A percentile compares a stretch with the other conserved stretches of the same genome.
These are phyloP conservation scores for Endotrypanum monterogeii DNA, from an alignment of 208 protist species.

Conservation along the genomic window DNA sequence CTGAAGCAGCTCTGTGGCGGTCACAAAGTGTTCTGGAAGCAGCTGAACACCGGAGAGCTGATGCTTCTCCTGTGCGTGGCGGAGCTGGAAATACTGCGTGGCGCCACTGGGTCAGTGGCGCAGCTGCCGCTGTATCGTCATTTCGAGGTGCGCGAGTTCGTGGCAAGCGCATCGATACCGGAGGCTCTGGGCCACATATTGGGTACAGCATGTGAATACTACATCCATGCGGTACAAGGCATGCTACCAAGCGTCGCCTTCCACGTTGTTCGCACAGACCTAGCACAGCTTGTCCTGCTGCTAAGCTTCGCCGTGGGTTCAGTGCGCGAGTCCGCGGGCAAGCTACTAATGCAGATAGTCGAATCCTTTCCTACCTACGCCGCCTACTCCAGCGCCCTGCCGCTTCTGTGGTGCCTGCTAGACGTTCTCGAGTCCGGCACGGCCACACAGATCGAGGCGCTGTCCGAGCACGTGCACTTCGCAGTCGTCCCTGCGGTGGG, in stretches of 20 bases:
- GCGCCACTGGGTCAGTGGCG: constrained; percentile 66
- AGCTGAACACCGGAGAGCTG: constrained; percentile 62
- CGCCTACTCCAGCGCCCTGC: constrained; percentile 54
- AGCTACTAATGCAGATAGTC: constrained; percentile 57
- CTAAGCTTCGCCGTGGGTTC: constrained; percentile 70
- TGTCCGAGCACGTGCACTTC: constrained; percentile 62
- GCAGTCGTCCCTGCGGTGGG: constrained; percentile 48
- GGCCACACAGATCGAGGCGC: constrained; percentile 48
- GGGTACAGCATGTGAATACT: constrained; percentile 47
- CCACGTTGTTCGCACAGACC: constrained; percentile 52
- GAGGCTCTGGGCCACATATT: constrained; percentile 43
- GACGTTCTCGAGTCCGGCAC: constrained; percentile 62
- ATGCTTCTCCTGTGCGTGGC: constrained; percentile 66
- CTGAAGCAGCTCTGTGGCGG: constrained; percentile 34
- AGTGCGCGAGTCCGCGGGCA: constrained; percentile 58
- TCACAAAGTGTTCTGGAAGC: constrained; percentile 29
- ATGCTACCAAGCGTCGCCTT: constrained; percentile 52
- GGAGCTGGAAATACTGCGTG: constrained; percentile 77
- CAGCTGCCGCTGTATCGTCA: constrained; percentile 77
- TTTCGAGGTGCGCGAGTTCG: constrained; percentile 84
- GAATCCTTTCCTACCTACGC: constrained; percentile 57
- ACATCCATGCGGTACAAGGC: constrained; percentile 41
- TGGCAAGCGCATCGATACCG: constrained; percentile 63
- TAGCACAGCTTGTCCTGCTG: constrained; percentile 71
- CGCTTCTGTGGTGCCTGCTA: constrained; percentile 76